Evolutionary conservation across 2,329 filamentous ascomycete genomes (phyloP), one percentile per base, ranked within the genome.

Genomic region (Ramichloridium luteum): DNA sequence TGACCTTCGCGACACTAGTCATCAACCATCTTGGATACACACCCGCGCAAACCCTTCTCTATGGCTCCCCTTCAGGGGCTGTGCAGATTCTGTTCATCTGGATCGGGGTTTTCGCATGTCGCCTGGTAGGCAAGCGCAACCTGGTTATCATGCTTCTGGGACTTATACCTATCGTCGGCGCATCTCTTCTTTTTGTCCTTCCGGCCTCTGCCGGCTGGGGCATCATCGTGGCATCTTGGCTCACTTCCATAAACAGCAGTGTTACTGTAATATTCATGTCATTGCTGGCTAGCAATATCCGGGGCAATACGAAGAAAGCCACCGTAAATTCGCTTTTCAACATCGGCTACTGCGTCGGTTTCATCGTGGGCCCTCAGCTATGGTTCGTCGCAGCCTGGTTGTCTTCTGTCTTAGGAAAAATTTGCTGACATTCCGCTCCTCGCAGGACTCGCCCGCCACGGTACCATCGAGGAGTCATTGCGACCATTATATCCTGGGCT

Each of bases 291-390:
- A 67, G 63, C 3, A 68, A 68, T 33, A 56, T 67, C 15, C 64
- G 65, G 31, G 64, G 66, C 0, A 68, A 68, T 43, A 68, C 65
- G 1, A 69, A 68, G 41, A 58, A 60, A 3, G 51, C 62, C 6
- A 50, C 62, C 3, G 58, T 64, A 16, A 65, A 60, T 30, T 56
- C 59, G 4, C 54, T 66, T 44, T 68, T 66, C 46, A 68, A 68
- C 47, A 61, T 68, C 15, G 62, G 61, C 1, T 68, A 68, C 41
- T 64, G 59, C 26, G 58, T 55, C 4, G 62, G 61, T 2, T 61
- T 60, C 41, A 65, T 67, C 31, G 61, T 51, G 0, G 49, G 50
- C 1, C 64, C 65, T n/a, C 64, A 70, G 44, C 52, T 67, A 1
- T 68, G 64, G 64, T 27, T 12, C 9, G 16, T 31, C 16, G n/a